A percentile compares a stretch with the other conserved stretches of the same genome.
These are phyloP conservation scores for Chlorella sp. DNA, from an alignment of 139 green algal genomes.

Conservation along the genomic window DNA sequence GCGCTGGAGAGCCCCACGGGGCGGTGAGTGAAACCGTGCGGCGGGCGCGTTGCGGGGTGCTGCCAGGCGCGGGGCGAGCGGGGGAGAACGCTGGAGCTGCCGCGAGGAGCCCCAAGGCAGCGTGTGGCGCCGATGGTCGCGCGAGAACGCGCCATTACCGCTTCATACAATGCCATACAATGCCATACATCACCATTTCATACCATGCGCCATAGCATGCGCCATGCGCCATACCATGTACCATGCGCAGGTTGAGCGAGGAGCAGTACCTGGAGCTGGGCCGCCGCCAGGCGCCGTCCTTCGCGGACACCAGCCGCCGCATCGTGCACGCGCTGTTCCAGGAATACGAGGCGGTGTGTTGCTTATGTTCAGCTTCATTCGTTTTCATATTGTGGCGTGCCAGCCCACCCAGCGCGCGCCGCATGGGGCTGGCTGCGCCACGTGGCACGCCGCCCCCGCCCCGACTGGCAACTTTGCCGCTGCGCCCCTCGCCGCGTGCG, in stretches of 20 bases:
- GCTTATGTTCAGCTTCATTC: no score
- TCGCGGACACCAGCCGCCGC: conserved; percentile 49
- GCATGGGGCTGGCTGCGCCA: no score
- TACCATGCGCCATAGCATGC: neutral
- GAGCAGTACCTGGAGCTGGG: conserved; percentile 14
- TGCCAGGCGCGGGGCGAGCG: neutral
- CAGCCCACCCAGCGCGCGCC: no score
- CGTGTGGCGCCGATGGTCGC: neutral
- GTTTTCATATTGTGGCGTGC: no score
- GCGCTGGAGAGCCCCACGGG: conserved; percentile 25
- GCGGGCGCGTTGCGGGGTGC: no score
- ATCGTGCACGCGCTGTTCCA: conserved; percentile 68
- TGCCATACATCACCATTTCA: neutral
- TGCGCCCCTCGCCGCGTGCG: no score
- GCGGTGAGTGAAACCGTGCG: neutral
- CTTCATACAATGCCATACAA: neutral
- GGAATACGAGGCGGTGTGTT: conserved; percentile 51
- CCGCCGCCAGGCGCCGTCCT: conserved; percentile 57
- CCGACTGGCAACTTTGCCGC: no score
- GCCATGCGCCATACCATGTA: neutral
- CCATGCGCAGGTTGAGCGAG: conserved; percentile 9
- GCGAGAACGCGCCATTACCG: no score
- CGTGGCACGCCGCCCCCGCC: no score
- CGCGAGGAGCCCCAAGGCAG: neutral
- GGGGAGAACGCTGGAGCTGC: neutral